Evolutionary conservation across 306 rosid species (phyloP).

Genomic region (Vigna angularis): DNA sequence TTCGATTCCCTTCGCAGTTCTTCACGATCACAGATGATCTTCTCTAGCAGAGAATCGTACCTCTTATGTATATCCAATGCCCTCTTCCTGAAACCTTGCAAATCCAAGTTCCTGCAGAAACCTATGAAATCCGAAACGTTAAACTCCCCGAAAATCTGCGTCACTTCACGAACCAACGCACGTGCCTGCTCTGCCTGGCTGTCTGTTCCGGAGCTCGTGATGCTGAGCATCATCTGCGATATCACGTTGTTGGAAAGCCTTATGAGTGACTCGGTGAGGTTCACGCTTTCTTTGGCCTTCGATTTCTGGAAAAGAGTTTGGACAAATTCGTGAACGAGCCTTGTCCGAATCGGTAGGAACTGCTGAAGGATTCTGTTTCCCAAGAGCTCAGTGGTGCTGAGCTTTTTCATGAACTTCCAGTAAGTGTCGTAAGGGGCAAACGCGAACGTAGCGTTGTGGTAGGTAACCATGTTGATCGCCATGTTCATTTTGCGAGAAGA

Average conservation of each 20-base stretch:
- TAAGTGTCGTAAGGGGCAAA: constrained; percentile 56
- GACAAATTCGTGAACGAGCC: constrained; percentile 36
- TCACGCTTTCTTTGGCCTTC: constrained; percentile 25
- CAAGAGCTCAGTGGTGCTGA: constrained; percentile 49
- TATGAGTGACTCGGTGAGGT: constrained; percentile 46
- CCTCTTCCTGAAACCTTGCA: constrained; percentile 52
- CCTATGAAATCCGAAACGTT: constrained; percentile 20
- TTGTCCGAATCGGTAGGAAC: constrained; percentile 37
- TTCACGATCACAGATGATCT: constrained; percentile 53
- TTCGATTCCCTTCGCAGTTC: constrained; percentile 25
- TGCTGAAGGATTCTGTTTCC: constrained; percentile 40
- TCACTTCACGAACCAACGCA: constrained; percentile 46
- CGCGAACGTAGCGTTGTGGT: constrained; percentile 54
- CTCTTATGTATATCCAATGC: constrained; percentile 45
- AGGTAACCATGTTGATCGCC: constrained; percentile 45
- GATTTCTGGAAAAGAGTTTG: constrained; percentile 27
- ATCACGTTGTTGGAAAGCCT: constrained; percentile 53
- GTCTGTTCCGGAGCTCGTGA: constrained; percentile 42
- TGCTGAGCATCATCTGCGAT: constrained; percentile 57
- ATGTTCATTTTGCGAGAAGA: constrained; percentile 33
- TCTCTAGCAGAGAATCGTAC: constrained; percentile 56
- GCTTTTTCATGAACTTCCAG: constrained; percentile 56
- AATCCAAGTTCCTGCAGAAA: constrained; percentile 40
- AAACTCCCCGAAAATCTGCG: constrained; percentile 17
- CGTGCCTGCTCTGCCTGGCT: constrained; percentile 39